Base-by-base conservation (phyloP, 2,329 filamentous ascomycete species). In the Diaporthe sp. region DNA sequence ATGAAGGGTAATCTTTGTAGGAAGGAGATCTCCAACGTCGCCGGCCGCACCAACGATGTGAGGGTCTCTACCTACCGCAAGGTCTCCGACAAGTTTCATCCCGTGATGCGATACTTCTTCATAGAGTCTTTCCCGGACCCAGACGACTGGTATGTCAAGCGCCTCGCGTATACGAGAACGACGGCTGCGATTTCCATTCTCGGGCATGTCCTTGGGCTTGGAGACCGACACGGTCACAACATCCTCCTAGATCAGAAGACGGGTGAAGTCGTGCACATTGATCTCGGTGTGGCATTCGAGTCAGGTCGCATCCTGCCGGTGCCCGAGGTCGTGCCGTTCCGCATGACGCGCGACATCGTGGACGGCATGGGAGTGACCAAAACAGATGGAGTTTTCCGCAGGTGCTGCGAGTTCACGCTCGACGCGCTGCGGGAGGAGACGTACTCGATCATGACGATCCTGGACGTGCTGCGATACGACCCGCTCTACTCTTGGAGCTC, bases 351-450 rank as follows among this genome's bases (percentile, higher is more conserved):
- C 71, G 97, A 99, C 80, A 92, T 99, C 71, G 94, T 98, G 7
- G 97, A 99, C 81, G 97, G 95, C 35, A 98, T 99, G 94, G 97
- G 97, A 38, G 93, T 97, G 78, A 97, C 95, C 3, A 95, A 94
- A 80, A 97, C 96, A 0, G 97, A 99, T 83, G 97, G 97, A 4
- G 95, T 98, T 0, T 99, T 98, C 86, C 91, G 97, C 10, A 92
- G 97, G n/a, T 98, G 96, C 84, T 99, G 97, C 83, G 97, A 99
- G 82, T 98, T 98, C 82, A 98, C 96, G 0, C 90, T 99, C 42
- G 95, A 98, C 76, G 96, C 97, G 2, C 87, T 99, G 47, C 92
- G 97, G n/a, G 94, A 97, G 79, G 97, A 99, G 82, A 94, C 94
- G 17, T 97, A 98, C 82, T 96, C 94, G 58, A 99, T 99, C 85